These are phyloP conservation scores for Cyclotella atomus DNA, from an alignment of 108 stramenopile genomes.

Conservation along the genomic window DNA sequence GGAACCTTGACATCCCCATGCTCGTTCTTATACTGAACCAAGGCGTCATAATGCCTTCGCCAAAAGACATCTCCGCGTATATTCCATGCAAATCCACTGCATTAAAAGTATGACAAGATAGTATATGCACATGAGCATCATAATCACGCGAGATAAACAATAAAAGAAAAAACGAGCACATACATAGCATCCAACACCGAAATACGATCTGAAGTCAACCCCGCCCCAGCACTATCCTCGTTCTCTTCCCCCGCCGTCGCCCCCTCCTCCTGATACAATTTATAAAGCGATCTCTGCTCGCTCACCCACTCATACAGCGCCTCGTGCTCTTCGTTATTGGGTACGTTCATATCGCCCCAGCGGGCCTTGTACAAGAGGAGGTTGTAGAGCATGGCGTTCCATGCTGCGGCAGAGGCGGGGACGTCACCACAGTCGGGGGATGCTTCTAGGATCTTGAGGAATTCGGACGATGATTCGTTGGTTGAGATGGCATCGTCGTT, in stretches of 20 bases:
- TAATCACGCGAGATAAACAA: too few relatives aligned
- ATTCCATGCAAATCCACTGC: constrained; percentile 48
- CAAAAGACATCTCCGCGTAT: constrained; percentile 50
- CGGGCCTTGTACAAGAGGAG: constrained; percentile 46
- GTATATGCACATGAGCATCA: too few relatives aligned
- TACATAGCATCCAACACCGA: constrained; percentile 39
- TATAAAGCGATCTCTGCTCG: constrained; percentile 57
- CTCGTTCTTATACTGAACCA: constrained; percentile 58
- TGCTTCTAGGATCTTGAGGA: neutral
- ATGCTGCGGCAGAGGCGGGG: neutral
- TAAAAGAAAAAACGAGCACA: too few relatives aligned
- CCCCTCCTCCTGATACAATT: constrained; percentile 35
- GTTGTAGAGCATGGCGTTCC: constrained; percentile 50
- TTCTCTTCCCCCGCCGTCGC: neutral
- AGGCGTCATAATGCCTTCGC: constrained; percentile 56
- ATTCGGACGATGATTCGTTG: neutral
- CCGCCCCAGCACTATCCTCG: constrained; percentile 1
- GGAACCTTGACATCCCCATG: constrained; percentile 72
- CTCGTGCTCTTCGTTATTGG: constrained; percentile 10
- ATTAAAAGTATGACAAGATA: too few relatives aligned
- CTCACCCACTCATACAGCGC: constrained; percentile 50
- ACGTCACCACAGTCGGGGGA: neutral
- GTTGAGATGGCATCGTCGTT: neutral
- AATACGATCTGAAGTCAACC: constrained; percentile 46
- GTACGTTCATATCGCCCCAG: constrained; percentile 39